Evolutionary conservation across 192 early-diverging fungal genomes (phyloP).

Genomic region (Chytriomyces hyalinus): DNA sequence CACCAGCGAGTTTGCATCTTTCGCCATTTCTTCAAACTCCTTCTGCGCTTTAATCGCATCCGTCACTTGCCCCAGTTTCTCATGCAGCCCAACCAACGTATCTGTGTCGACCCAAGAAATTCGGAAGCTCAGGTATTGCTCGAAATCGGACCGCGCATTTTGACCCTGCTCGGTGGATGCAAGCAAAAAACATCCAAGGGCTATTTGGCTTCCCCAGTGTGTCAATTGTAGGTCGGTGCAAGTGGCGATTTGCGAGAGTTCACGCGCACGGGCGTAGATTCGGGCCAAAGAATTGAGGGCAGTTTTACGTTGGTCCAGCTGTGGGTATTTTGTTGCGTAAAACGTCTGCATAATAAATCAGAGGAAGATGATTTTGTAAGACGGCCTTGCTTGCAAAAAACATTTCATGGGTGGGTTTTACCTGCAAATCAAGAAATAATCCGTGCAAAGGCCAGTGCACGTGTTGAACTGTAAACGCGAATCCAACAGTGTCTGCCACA

Average conservation of each 20-base stretch:
- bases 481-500: slow-evolving; percentile 45
- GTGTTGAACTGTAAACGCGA: slow-evolving; percentile 54
- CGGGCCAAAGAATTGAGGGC: slow-evolving; percentile 31
- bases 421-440: slow-evolving; percentile 56
- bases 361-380: background rate
- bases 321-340: slow-evolving; percentile 21
- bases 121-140: slow-evolving; percentile 40
- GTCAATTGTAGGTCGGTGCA: slow-evolving; percentile 50
- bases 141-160: slow-evolving; percentile 33
- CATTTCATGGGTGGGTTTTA: slow-evolving; percentile 3
- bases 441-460: slow-evolving; percentile 56
- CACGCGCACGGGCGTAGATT: slow-evolving; percentile 36
- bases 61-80: slow-evolving; percentile 31
- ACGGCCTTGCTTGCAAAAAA: too few relatives aligned
- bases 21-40: slow-evolving; percentile 28
- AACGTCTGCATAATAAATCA: slow-evolving; percentile 17
- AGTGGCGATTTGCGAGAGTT: slow-evolving; percentile 38
- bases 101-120: slow-evolving; percentile 23
- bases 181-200: slow-evolving; percentile 49
- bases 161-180: slow-evolving; percentile 36
- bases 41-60: slow-evolving; percentile 25
- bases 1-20: slow-evolving; percentile 16
- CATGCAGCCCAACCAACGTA: slow-evolving; percentile 22
- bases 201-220: slow-evolving; percentile 53
- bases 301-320: slow-evolving; percentile 26